Conservation (phyloP, 495 filamentous ascomycete species). For the Penicillium chermesinum region DNA sequence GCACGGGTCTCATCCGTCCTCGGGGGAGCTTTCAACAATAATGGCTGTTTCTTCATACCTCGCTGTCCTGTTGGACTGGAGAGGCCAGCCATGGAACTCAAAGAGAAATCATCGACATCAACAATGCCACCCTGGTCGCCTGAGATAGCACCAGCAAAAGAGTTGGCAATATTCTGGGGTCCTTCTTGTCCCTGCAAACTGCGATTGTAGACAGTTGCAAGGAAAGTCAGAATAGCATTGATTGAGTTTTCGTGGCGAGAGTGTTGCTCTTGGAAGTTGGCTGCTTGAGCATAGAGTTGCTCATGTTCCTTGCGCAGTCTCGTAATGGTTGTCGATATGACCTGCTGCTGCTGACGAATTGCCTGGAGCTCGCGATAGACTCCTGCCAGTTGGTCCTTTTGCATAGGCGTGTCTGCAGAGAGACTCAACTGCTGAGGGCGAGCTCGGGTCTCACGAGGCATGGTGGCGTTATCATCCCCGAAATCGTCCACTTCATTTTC, state of each 20-base stretch:
- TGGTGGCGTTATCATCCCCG: constrained; percentile 38
- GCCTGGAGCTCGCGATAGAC: constrained; percentile 74
- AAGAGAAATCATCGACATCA: constrained; percentile 59
- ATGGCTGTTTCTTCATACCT: constrained; percentile 44
- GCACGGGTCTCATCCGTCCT: constrained; percentile 31
- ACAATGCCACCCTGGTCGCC: constrained; percentile 64
- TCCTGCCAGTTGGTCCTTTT: constrained; percentile 71
- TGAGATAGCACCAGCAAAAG: constrained; percentile 66
- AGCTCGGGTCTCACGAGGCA: constrained; percentile 32
- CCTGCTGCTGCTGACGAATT: constrained; percentile 76
- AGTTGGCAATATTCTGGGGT: constrained; percentile 62
- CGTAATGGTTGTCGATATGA: constrained; percentile 73
- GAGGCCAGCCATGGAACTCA: constrained; percentile 33
- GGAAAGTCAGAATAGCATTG: constrained; percentile 93
- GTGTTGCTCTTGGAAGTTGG: constrained; percentile 85
- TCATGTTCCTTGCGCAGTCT: constrained; percentile 79
- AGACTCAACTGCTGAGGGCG: constrained; percentile 40
- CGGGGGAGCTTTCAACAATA: constrained; percentile 49
- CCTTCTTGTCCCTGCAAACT: constrained; percentile 60
- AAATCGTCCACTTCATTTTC: constrained; percentile 72
- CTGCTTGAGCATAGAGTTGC: constrained; percentile 82
- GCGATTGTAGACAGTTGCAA: constrained; percentile 92
- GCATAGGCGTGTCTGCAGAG: constrained; percentile 44
- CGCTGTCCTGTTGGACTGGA: constrained; percentile 35
- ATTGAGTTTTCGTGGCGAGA: constrained; percentile 96